Evolutionary conservation across 768 basidiomycete species (phyloP), one percentile per base, ranked within the genome.

Genomic region (Tylopilus felleus): DNA sequence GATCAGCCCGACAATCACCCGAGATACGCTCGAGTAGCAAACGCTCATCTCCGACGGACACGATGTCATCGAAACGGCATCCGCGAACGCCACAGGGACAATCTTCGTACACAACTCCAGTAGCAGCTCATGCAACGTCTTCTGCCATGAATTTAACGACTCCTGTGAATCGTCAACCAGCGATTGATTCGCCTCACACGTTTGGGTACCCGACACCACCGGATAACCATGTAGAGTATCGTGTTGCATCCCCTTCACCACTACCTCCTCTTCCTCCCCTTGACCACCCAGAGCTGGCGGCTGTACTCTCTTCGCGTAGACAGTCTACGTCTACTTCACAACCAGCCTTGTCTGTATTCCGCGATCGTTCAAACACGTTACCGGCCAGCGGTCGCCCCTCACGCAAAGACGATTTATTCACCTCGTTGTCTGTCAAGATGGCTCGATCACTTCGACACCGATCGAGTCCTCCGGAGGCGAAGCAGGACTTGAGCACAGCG

Each of bases 191-290:
- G 22, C 76, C 77, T 10, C 70, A 62, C 51, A 78, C 77, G 0
- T 75, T 76, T 55, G 77, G 77, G 9, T 53, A 69, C 31, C 69
- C 68, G 8, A 74, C 76, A 19, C 74, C 73, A 4, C 62, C 47
- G 56, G 57, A 60, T 47, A 61, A 60, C 31, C 45, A 53, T 47
- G 54, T 59, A 19, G 59, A 55, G 36, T 59, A 51, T 56, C 57
- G 60, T 33, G 57, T 58, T 65, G 67, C 60, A 63, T 50, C 45
- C 68, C 59, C 57, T 68, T 73, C 74, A 19, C 63, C 71, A 28
- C 75, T 69, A 5, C 83, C 83, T 9, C 82, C 83, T 14, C 61
- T 85, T 33, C 82, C 83, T n/a, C 73, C 80, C 16, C 74, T 83
- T 27, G 69, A 76, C 49, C 84, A 73, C 55, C 73, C 74, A 27